phyloP scores from a whole-genome alignment of 495 filamentous ascomycete genomes.

The Penicillium simplicissimum region DNA sequence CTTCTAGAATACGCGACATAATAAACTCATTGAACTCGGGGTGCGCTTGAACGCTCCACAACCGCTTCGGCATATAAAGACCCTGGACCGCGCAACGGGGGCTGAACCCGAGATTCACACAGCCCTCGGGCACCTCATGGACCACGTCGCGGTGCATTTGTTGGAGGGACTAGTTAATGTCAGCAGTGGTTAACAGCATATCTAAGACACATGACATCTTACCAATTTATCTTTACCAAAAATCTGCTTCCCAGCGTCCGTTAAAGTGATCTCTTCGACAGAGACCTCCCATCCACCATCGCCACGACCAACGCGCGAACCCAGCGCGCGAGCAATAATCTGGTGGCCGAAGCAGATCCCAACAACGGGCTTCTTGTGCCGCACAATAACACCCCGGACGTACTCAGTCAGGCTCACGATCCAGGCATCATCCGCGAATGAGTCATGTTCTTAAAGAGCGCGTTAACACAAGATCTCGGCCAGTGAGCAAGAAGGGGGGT shows the following conservation, averaged over 20 bases:
- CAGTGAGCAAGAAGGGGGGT: background rate
- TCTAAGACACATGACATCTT: slow-evolving; percentile 17
- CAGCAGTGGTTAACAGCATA: background rate
- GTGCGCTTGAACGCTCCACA: slow-evolving; percentile 83
- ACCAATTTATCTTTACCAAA: slow-evolving; percentile 69
- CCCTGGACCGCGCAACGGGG: slow-evolving; percentile 69
- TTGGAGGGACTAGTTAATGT: slow-evolving; percentile 57
- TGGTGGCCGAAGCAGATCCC: slow-evolving; percentile 94
- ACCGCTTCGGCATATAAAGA: slow-evolving; percentile 60
- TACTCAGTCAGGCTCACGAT: slow-evolving; percentile 69
- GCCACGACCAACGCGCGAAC: slow-evolving; percentile 60
- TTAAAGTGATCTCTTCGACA: slow-evolving; percentile 66
- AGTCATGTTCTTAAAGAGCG: slow-evolving; percentile 44
- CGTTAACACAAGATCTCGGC: background rate
- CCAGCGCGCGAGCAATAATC: slow-evolving; percentile 77
- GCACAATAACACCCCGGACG: slow-evolving; percentile 50
- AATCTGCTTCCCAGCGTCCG: slow-evolving; percentile 62
- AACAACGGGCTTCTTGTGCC: slow-evolving; percentile 62
- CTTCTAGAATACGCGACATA: slow-evolving; percentile 61
- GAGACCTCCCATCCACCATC: slow-evolving; percentile 75
- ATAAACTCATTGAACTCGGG: slow-evolving; percentile 82
- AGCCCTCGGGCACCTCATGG: slow-evolving; percentile 59
- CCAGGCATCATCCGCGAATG: slow-evolving; percentile 69
- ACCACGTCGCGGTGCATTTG: slow-evolving; percentile 91
- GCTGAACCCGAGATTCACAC: slow-evolving; percentile 63